Evolutionary conservation across 257 asterid species (phyloP).

Genomic region (Solanum okadae): DNA sequence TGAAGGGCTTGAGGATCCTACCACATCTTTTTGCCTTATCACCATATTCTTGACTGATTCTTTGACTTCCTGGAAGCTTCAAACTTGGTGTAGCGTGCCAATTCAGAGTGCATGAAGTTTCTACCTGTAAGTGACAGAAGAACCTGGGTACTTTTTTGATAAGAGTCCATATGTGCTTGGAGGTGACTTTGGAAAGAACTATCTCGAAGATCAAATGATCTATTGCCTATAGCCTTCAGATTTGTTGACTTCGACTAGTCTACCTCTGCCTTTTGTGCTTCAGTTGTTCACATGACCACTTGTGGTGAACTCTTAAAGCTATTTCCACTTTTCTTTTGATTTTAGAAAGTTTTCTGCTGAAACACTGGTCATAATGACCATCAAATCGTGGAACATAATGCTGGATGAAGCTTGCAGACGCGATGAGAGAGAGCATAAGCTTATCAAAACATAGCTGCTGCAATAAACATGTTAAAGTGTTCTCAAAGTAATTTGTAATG

Average conservation of each 20-base stretch:
- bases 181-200: neutral
- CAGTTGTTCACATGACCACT: neutral
- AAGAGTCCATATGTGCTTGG: neutral
- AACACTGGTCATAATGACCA: neutral
- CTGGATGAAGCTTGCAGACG: neutral
- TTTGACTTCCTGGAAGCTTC: neutral
- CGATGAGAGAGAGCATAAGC: neutral
- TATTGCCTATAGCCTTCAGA: neutral
- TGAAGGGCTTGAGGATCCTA: neutral
- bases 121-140: neutral
- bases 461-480: neutral
- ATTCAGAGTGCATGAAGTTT: neutral
- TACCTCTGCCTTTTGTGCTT: neutral
- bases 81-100: neutral
- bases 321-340: neutral
- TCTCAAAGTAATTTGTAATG: neutral
- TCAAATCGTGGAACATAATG: neutral
- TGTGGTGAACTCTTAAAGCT: neutral
- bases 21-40: neutral
- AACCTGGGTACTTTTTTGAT: neutral
- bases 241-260: neutral
- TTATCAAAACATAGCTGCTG: neutral
- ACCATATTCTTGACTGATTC: neutral
- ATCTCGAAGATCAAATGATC: neutral
- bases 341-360: neutral